Conservation (phyloP, 768 basidiomycete genomes). For the Mycena venus region DNA sequence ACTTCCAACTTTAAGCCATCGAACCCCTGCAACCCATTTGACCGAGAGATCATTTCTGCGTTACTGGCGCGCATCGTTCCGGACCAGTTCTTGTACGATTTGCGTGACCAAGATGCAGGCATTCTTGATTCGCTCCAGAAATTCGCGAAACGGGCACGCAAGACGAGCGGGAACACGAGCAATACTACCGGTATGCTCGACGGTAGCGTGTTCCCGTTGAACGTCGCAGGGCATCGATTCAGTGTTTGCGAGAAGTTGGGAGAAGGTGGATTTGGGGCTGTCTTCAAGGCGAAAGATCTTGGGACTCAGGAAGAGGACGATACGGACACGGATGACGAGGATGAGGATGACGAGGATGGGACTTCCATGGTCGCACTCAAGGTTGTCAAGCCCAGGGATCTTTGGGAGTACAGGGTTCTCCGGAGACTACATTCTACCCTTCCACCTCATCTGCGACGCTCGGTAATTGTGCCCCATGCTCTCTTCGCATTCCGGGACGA, state of each 20-base stretch:
- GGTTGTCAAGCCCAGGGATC: slow-evolving; percentile 87
- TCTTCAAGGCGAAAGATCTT: slow-evolving; percentile 86
- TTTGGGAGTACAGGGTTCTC: slow-evolving; percentile 95
- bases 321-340: slow-evolving; percentile 62
- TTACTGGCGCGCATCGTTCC: slow-evolving; percentile 74
- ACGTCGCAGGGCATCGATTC: slow-evolving; percentile 74
- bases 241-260: slow-evolving; percentile 90
- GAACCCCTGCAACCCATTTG: slow-evolving; percentile 92
- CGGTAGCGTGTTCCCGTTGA: slow-evolving; percentile 63
- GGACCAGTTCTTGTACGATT: slow-evolving; percentile 74
- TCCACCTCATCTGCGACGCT: slow-evolving; percentile 67
- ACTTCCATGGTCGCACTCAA: slow-evolving; percentile 85
- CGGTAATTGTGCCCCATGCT: slow-evolving; percentile 82
- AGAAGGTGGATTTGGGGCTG: slow-evolving; percentile 96
- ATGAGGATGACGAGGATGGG: slow-evolving; percentile 68
- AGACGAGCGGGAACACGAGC: slow-evolving; percentile 55
- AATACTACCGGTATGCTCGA: slow-evolving; percentile 49
- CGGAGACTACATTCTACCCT: slow-evolving; percentile 81
- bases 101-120: slow-evolving; percentile 65
- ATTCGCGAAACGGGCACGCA: slow-evolving; percentile 67
- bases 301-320: slow-evolving; percentile 65
- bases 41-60: slow-evolving; percentile 70
- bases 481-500: slow-evolving; percentile 92
- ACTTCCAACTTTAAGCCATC: slow-evolving; percentile 77
- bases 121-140: slow-evolving; percentile 81